These are phyloP conservation scores for Lentinula raphanica DNA, from an alignment of 768 basidiomycete species.

Conservation along the genomic window DNA sequence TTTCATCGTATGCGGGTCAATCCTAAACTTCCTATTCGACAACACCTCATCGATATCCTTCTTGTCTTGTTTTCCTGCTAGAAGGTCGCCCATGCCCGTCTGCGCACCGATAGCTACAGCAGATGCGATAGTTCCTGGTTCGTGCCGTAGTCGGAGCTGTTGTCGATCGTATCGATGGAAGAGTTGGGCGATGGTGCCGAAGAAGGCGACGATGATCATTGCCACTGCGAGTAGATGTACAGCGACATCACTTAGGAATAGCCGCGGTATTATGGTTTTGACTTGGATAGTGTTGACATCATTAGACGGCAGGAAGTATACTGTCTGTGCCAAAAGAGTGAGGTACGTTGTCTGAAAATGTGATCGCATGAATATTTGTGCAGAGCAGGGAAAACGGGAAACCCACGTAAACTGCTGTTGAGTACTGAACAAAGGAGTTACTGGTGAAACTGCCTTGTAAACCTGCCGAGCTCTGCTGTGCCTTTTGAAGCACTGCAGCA, in stretches of 20 bases:
- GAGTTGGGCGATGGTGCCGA: conserved; percentile 39
- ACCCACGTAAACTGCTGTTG: conserved; percentile 47
- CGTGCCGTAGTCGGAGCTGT: conserved; percentile 38
- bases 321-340: conserved; percentile 41
- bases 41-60: conserved; percentile 33
- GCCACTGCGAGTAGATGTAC: conserved; percentile 37
- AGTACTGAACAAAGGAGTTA: conserved; percentile 31
- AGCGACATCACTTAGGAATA: conserved; percentile 43
- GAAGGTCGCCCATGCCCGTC: conserved; percentile 41
- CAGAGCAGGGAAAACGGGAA: not conserved
- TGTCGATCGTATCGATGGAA: conserved; percentile 42
- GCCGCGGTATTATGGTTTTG: conserved; percentile 38
- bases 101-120: conserved; percentile 51
- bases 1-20: conserved; percentile 43
- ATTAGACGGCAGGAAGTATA: conserved; percentile 40
- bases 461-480: conserved; percentile 32
- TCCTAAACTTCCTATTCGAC: conserved; percentile 42
- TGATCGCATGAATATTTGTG: not conserved
- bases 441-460: conserved; percentile 32
- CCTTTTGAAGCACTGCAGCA: conserved; percentile 45
- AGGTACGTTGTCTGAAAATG: conserved; percentile 37
- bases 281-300: conserved; percentile 35
- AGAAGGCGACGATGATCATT: conserved; percentile 40
- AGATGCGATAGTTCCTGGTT: conserved; percentile 52
- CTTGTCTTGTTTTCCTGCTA: conserved; percentile 22